Base-by-base conservation (phyloP, 2,329 filamentous ascomycete species). In the Paradendryphiella salina region DNA sequence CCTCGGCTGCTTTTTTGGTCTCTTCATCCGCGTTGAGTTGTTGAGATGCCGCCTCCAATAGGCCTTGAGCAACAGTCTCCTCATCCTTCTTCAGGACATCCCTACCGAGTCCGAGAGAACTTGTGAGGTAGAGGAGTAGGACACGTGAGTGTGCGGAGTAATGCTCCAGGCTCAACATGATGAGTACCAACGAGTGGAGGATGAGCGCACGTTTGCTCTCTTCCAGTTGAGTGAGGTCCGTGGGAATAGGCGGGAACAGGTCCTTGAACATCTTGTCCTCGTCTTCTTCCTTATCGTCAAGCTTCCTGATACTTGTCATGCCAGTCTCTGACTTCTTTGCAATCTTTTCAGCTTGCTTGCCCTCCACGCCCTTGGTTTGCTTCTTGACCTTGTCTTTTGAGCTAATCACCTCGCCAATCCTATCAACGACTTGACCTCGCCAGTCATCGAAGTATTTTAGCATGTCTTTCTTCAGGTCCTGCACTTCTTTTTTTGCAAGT, bases 391-490 rank as follows among this genome's bases (percentile, higher is more conserved):
- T 63, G 15, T 69, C 69, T 29, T 71, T 65, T 20, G 71, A 70
- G 44, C 76, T 66, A 38, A 81, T 70, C 29, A 90, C 82, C 60
- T 94, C 87, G 14, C 85, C 83, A 18, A 96, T 77, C 11, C 91
- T 83, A 49, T 83, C 80, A 33, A 89, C 76, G 8, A 96, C 82
- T 10, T 79, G 78, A 5, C 84, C 80, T 63, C 89, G 83, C 93
- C 93, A 97, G 57, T 90, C 87, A 50, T 88, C 85, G 67, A 93
- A 96, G 67, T 87, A 85, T 5, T 80, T 75, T 4, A 95, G 69
- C 1, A 85, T 81, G 46, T 87, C 85, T 56, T 82, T 84, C 75
- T 85, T 91, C 62, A 91, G 73, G 61, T 89, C 86, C 50, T 80
- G 75, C 54, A 87, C 79, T 46, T 78, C 77, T 3, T 75, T 74